These are phyloP conservation scores for Saccharomycopsis selenospora DNA, from an alignment of 805 yeast genomes.

Conservation along the genomic window DNA sequence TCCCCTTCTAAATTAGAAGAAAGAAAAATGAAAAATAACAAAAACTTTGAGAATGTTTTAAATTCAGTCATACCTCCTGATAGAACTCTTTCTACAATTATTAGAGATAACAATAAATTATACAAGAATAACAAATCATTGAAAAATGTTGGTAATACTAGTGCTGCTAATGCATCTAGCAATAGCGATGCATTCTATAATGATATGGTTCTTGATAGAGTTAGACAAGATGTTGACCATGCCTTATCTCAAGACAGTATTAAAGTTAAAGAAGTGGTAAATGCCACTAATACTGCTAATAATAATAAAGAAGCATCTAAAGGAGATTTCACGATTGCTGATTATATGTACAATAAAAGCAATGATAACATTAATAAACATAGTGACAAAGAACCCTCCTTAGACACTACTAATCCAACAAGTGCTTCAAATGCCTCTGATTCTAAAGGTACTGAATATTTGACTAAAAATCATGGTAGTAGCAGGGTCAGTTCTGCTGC, in stretches of 20 bases:
- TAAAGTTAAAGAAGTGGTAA: background rate
- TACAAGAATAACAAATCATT: slow-evolving; percentile 5
- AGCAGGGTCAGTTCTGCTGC: slow-evolving; percentile 17
- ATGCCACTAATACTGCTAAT: background rate
- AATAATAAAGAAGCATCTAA: slow-evolving; percentile 9
- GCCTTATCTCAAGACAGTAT: slow-evolving; percentile 5
- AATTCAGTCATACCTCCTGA: slow-evolving; percentile 20
- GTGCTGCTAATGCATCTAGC: too few species aligned
- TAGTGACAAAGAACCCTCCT: background rate
- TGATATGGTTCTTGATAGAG: slow-evolving; percentile 18
- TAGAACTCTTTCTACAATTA: slow-evolving; percentile 20
- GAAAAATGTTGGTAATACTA: too few species aligned
- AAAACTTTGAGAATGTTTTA: slow-evolving; percentile 14
- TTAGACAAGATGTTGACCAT: slow-evolving; percentile 17
- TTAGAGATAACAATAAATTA: slow-evolving; percentile 15
- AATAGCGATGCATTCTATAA: slow-evolving; percentile 18
- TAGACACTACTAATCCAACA: slow-evolving; percentile 9
- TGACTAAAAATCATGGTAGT: background rate
- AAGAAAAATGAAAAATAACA: slow-evolving; percentile 5
- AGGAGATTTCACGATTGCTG: slow-evolving; percentile 20
- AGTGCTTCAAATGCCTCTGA: slow-evolving; percentile 4
- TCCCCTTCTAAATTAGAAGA: slow-evolving; percentile 9
- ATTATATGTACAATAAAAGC: slow-evolving; percentile 13
- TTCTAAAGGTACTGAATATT: too few species aligned
- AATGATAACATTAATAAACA: background rate